Evolutionary conservation across 2,329 filamentous ascomycete genomes (phyloP).

Genomic region (Dactylellina parvicollis): DNA sequence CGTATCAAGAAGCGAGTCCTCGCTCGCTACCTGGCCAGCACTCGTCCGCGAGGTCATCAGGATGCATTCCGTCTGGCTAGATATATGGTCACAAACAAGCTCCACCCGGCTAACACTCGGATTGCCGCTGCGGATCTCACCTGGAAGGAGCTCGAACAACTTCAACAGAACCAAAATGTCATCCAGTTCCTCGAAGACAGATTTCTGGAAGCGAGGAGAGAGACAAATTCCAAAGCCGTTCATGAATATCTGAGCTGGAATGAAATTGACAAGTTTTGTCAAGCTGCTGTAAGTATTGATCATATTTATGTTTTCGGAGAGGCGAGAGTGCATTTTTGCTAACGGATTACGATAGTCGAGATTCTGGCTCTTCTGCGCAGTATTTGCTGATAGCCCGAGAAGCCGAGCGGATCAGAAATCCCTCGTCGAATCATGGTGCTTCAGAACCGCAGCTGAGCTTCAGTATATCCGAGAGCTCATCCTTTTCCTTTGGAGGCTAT

Average conservation of each 20-base stretch:
- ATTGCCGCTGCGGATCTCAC: conserved; percentile 29
- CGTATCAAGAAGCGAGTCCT: conserved; percentile 49
- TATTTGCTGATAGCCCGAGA: conserved; percentile 48
- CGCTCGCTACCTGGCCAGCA: conserved; percentile 35
- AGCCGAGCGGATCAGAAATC: conserved; percentile 51
- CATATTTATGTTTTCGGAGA: background rate
- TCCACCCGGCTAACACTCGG: conserved; percentile 23
- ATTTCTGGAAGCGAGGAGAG: conserved; percentile 38
- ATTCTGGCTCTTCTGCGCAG: conserved; percentile 48
- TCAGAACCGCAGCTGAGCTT: conserved; percentile 47
- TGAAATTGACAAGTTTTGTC: conserved; percentile 50
- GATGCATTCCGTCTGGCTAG: conserved; percentile 47
- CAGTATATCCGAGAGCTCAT: conserved; percentile 50
- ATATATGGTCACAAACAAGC: conserved; percentile 49
- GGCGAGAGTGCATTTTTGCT: background rate
- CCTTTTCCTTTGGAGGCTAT: conserved; percentile 45
- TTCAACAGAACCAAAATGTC: conserved; percentile 39
- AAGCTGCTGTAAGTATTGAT: conserved; percentile 38
- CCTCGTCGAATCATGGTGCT: conserved; percentile 53
- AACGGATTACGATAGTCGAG: conserved; percentile 18
- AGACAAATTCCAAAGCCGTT: conserved; percentile 42
- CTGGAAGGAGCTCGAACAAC: conserved; percentile 49
- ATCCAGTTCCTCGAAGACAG: conserved; percentile 46
- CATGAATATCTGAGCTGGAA: conserved; percentile 35
- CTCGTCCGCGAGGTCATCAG: conserved; percentile 35